phyloP scores from a whole-genome alignment of 75 land plant species.

The Gnetum montanum region DNA sequence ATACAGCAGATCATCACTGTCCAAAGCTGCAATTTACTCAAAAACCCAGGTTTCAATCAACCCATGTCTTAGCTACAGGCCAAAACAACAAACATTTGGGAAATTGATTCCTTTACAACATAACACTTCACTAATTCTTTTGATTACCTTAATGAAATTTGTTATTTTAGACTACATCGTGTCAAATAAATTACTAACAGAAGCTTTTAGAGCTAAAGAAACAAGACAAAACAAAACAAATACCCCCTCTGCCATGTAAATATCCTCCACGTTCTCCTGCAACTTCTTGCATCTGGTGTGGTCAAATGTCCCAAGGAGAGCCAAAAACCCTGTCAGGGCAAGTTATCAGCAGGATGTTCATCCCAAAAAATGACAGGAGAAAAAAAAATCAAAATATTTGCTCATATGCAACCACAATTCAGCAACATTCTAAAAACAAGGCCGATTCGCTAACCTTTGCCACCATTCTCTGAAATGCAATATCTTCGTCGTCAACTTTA shows the following conservation, averaged over 20 bases:
- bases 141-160: no score
- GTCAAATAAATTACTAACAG: no score
- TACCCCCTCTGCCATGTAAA: slow-evolving; percentile 99
- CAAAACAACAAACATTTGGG: no score
- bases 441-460: slow-evolving; percentile 91
- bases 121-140: no score
- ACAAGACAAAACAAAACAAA: background rate
- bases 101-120: no score
- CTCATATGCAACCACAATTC: background rate
- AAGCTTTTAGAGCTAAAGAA: background rate
- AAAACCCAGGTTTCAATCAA: background rate
- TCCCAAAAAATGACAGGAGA: background rate
- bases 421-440: slow-evolving; percentile 5
- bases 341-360: slow-evolving; percentile 59
- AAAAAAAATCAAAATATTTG: background rate
- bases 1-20: slow-evolving; percentile 96
- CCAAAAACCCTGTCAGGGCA: slow-evolving; percentile 96
- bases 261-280: slow-evolving; percentile 99
- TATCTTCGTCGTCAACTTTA: slow-evolving; percentile 88
- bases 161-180: no score
- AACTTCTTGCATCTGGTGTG: slow-evolving; percentile 95
- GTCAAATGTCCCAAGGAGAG: slow-evolving; percentile 38
- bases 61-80: slow-evolving; percentile 1
- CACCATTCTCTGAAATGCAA: slow-evolving; percentile 94
- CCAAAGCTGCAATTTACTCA: slow-evolving; percentile 58